Base-by-base conservation (phyloP, 352 stramenopile genomes). In the Elongisporangium senticosum region DNA sequence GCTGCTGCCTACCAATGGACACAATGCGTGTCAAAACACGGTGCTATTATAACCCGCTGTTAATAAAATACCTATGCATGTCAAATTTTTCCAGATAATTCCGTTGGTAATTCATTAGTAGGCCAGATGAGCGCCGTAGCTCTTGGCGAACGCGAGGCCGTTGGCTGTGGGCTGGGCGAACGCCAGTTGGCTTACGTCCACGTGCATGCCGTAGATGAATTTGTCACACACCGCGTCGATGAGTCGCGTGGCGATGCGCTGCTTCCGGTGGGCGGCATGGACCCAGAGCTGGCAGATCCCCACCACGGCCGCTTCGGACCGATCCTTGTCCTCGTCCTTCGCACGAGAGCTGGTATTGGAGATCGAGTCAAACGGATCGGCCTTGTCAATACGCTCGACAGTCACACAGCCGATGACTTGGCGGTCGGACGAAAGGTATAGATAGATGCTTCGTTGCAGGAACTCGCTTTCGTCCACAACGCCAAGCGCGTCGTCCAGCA, bases 251-350 rank as follows among this genome's bases (percentile, higher is more conserved):
- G 84, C 82, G 22, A 94, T 74, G 21, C 62, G 56, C 65, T 81
- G 72, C 40, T 69, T 64, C 17, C 79, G 75, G 53, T 71, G 76
- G 8, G 61, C 56, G 19, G 77, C 74, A 49, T 92, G 78, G 2
- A 89, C 83, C 79, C 80, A 92, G 22, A 94, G 61, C 61, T 88
- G 80, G 37, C 79, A 87, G 49, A 92, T 72, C 3, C 84, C 84
- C 1, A 88, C 53, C 21, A 89, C 51, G 22, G 74, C 81, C 17
- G 63, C 47, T 11, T 67, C 58, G n/a, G 56, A 63, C 0, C 24
- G 26, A 17, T 60, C 39, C 14, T 55, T 15, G 50, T 55, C 15
- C 50, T 55, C 23, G 53, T 21, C 53, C n/a, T 49, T 50, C 24
- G 22, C n/a, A 58, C 47, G 63, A 69, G 24, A 53, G 20, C 13